phyloP scores from a whole-genome alignment of 345 rosid species.

The Eucalyptus tenuipes region DNA sequence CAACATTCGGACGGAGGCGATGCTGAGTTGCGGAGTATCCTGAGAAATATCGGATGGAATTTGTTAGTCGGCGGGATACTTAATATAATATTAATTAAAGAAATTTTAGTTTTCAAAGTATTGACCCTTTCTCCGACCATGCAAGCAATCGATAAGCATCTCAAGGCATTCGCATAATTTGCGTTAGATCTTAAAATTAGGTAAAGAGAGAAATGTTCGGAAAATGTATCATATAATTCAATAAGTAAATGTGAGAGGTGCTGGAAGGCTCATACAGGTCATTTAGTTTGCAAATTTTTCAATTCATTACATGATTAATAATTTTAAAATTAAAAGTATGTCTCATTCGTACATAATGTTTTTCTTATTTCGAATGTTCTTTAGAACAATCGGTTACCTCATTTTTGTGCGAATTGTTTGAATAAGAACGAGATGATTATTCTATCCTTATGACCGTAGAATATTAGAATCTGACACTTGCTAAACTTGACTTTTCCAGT shows the following conservation, averaged over 20 bases:
- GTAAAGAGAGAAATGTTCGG: rapidly evolving
- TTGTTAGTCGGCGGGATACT: not conserved
- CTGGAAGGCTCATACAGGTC: not conserved
- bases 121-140: not conserved
- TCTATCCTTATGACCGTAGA: not conserved
- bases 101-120: not conserved
- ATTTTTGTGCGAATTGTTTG: not conserved
- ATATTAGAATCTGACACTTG: not conserved
- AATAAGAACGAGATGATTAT: not conserved
- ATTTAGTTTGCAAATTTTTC: not conserved
- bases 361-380: not conserved
- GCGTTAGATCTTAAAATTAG: not conserved
- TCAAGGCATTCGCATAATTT: not conserved
- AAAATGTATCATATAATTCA: not conserved
- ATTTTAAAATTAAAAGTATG: not conserved
- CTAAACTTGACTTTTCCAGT: not conserved
- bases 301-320: not conserved
- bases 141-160: not conserved
- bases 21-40: not conserved
- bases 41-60: not conserved
- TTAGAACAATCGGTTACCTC: not conserved
- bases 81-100: not conserved
- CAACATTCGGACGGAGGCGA: not conserved
- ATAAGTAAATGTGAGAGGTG: not conserved
- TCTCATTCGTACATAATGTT: not conserved